Percentiles rank a stretch among this genome's conserved stretches.
Conservation (phyloP, 2,329 filamentous ascomycete genomes). For the Daldinia sp. region DNA sequence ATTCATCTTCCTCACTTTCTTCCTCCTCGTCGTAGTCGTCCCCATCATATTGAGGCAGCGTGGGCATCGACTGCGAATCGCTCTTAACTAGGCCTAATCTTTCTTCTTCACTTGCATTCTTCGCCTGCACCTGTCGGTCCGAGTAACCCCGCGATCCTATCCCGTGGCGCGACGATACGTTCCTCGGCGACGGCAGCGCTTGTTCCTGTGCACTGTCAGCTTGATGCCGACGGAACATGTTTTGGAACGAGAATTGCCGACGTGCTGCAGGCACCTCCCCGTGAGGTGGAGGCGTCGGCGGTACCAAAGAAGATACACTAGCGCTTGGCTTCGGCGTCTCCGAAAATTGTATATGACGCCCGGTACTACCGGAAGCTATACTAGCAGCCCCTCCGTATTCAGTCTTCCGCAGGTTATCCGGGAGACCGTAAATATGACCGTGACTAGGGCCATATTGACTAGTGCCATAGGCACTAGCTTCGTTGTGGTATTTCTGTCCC, state of each 20-base stretch:
- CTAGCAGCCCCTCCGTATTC: conserved; percentile 64
- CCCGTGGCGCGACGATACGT: conserved; percentile 52
- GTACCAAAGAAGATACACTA: conserved; percentile 58
- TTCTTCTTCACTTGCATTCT: conserved; percentile 82
- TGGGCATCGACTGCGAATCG: conserved; percentile 61
- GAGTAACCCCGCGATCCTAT: conserved; percentile 57
- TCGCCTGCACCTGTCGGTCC: conserved; percentile 54
- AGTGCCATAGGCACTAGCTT: conserved; percentile 57
- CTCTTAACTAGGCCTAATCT: conserved; percentile 84
- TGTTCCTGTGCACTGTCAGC: conserved; percentile 51
- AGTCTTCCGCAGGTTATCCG: conserved; percentile 59
- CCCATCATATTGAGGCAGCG: conserved; percentile 54
- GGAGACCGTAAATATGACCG: conserved; percentile 65
- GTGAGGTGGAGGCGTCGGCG: conserved; percentile 73
- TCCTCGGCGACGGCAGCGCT: conserved; percentile 46
- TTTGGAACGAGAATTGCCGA: conserved; percentile 93
- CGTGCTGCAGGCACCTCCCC: conserved; percentile 62
- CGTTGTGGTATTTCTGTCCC: conserved; percentile 58
- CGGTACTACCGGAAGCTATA: conserved; percentile 56
- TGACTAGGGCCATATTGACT: conserved; percentile 54
- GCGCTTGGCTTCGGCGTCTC: conserved; percentile 57
- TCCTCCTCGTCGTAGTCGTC: conserved; percentile 52
- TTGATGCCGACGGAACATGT: conserved; percentile 76
- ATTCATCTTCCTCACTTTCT: conserved; percentile 47
- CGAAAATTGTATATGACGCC: conserved; percentile 62